These are phyloP conservation scores for Aureobasidium subglaciale DNA, from an alignment of 2,329 filamentous ascomycete genomes.

Conservation along the genomic window DNA sequence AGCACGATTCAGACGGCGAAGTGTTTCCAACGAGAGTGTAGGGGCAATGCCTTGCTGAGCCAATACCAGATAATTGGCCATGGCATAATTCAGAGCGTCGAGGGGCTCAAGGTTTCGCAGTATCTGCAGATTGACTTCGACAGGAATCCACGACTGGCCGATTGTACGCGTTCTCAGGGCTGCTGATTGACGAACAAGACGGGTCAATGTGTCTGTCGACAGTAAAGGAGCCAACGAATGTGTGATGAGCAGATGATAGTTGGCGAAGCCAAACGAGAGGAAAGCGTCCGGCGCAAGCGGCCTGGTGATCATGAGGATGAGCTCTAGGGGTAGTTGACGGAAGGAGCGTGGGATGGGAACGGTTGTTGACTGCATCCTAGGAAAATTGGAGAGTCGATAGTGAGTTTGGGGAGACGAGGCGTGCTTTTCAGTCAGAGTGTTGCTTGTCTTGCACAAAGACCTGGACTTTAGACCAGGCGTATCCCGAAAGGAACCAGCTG, in stretches of 20 bases:
- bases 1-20: constrained; percentile 22
- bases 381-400: background rate
- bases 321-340: constrained; percentile 38
- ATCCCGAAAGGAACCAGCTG: constrained; percentile 45
- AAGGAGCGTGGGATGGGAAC: constrained; percentile 26
- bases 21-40: constrained; percentile 23
- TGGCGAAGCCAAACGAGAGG: constrained; percentile 40
- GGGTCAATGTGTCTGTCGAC: constrained; percentile 23
- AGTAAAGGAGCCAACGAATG: constrained; percentile 31
- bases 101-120: constrained; percentile 31
- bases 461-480: constrained; percentile 32
- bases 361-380: background rate
- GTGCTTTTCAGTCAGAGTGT: constrained; percentile 18
- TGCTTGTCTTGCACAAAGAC: constrained; percentile 14
- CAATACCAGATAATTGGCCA: constrained; percentile 31
- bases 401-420: too few relatives aligned
- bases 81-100: constrained; percentile 34
- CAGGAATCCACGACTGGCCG: constrained; percentile 30
- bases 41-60: constrained; percentile 30
- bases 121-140: constrained; percentile 36
- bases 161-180: constrained; percentile 23
- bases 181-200: background rate
- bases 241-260: constrained; percentile 37
- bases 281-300: constrained; percentile 34
- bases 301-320: constrained; percentile 40